Percentiles rank a stretch among this genome's conserved stretches.
Conservation (phyloP, 1,284 basidiomycete genomes). For the Sphagnurus paluster region DNA sequence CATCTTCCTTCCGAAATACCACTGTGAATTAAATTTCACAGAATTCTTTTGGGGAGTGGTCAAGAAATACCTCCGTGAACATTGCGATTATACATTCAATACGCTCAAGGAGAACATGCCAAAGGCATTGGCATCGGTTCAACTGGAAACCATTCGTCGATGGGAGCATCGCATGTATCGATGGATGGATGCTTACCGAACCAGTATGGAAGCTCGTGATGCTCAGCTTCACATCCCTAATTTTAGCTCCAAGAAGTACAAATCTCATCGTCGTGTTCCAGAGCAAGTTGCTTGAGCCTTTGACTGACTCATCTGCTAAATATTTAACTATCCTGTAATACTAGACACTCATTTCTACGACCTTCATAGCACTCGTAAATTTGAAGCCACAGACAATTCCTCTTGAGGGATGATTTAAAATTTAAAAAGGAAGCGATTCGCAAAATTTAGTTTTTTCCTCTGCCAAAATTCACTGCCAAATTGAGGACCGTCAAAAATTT, state of each 20-base stretch:
- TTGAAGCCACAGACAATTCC: too few relatives aligned
- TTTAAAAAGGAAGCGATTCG: too few relatives aligned
- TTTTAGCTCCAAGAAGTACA: constrained; percentile 28
- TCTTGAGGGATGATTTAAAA: too few relatives aligned
- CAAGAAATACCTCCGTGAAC: constrained; percentile 23
- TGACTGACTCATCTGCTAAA: too few relatives aligned
- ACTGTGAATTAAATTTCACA: constrained; percentile 37
- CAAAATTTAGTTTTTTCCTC: too few relatives aligned
- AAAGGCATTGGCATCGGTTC: constrained; percentile 21
- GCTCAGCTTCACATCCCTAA: constrained; percentile 26
- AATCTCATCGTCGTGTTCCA: constrained; percentile 27
- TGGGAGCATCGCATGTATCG: constrained; percentile 28
- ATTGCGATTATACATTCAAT: constrained; percentile 28
- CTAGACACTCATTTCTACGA: too few relatives aligned
- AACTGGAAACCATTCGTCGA: constrained; percentile 22
- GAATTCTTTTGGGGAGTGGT: constrained; percentile 27
- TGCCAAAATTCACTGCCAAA: too few relatives aligned
- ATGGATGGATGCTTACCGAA: constrained; percentile 30
- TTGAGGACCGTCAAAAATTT: too few relatives aligned
- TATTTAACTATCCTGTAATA: too few relatives aligned
- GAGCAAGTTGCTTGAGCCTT: constrained; percentile 9
- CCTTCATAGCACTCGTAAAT: too few relatives aligned
- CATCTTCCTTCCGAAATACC: constrained; percentile 33
- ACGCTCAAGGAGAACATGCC: constrained; percentile 25
- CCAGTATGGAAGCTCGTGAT: constrained; percentile 11